Conservation (phyloP, 768 basidiomycete genomes). For the Suillus sp. region DNA sequence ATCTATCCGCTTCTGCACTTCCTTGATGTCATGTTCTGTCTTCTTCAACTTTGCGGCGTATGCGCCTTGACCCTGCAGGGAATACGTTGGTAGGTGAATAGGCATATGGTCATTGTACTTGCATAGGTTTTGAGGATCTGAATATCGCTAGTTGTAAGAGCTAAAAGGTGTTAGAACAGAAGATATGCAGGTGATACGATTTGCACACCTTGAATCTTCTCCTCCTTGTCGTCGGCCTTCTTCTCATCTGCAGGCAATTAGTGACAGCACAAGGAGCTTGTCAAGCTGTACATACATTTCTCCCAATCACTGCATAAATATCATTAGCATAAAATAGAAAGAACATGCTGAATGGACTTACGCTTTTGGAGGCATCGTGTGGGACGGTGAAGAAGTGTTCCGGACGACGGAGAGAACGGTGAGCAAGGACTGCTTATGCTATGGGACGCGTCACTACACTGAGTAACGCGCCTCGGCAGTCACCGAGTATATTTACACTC, state of each 20-base stretch:
- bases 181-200: background rate
- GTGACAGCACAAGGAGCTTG: slow-evolving; percentile 3
- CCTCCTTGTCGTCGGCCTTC: slow-evolving; percentile 82
- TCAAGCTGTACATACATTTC: slow-evolving; percentile 67
- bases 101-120: slow-evolving; percentile 29
- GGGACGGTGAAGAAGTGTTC: slow-evolving; percentile 17
- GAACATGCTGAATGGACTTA: slow-evolving; percentile 45
- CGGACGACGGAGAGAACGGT: slow-evolving; percentile 27
- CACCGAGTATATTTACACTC: slow-evolving; percentile 29
- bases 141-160: slow-evolving; percentile 96
- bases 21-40: slow-evolving; percentile 90
- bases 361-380: slow-evolving; percentile 92
- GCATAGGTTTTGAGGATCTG: slow-evolving; percentile 99
- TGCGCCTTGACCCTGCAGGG: slow-evolving; percentile 90
- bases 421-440: slow-evolving; percentile 24
- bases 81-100: slow-evolving; percentile 6
- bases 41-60: slow-evolving; percentile 88
- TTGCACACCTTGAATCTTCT: slow-evolving; percentile 83
- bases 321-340: slow-evolving; percentile 15
- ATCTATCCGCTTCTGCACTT: slow-evolving; percentile 95
- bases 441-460: slow-evolving; percentile 39
- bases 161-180: slow-evolving; percentile 42
- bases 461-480: slow-evolving; percentile 30
- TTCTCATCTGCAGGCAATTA: slow-evolving; percentile 64
- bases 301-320: slow-evolving; percentile 86